Conservation (phyloP, 108 stramenopile species). For the Seminavis robusta region DNA sequence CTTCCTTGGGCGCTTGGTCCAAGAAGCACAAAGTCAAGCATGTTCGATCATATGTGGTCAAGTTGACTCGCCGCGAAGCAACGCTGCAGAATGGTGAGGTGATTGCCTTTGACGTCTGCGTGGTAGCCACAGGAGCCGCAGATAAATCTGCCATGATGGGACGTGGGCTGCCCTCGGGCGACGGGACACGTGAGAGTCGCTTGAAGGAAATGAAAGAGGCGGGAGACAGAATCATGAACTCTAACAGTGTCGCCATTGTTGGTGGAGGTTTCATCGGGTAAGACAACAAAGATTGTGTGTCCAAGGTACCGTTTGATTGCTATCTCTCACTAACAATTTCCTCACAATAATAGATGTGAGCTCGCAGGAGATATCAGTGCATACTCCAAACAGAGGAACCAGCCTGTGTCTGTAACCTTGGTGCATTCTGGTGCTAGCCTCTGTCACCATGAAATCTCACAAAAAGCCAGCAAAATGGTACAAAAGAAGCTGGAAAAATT, state of each 20-base stretch:
- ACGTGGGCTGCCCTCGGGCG: conserved; percentile 1
- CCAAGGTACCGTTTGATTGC: too few species aligned
- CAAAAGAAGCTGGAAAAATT: conserved; percentile 2
- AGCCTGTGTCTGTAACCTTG: background rate
- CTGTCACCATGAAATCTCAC: background rate
- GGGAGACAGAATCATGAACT: conserved; percentile 7
- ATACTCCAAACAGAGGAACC: background rate
- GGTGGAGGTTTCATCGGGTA: conserved; percentile 21
- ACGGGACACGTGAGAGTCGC: background rate
- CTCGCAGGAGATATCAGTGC: conserved; percentile 12
- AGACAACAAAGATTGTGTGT: too few species aligned
- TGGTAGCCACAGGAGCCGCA: conserved; percentile 14
- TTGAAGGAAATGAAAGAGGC: background rate
- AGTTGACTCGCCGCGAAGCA: background rate
- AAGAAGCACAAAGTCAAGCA: conserved; percentile 4
- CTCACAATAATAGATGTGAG: too few species aligned
- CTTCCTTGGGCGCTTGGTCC: background rate
- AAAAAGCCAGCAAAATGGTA: conserved; percentile 6
- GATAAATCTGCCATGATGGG: background rate
- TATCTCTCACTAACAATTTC: too few species aligned
- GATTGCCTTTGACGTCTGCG: conserved; percentile 4
- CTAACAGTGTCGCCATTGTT: conserved; percentile 4
- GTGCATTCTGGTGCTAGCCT: conserved; percentile 8
- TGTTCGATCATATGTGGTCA: background rate
- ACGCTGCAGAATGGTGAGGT: background rate